Conservation (phyloP, 169 alveolate genomes). For the Plasmodium adleri region DNA sequence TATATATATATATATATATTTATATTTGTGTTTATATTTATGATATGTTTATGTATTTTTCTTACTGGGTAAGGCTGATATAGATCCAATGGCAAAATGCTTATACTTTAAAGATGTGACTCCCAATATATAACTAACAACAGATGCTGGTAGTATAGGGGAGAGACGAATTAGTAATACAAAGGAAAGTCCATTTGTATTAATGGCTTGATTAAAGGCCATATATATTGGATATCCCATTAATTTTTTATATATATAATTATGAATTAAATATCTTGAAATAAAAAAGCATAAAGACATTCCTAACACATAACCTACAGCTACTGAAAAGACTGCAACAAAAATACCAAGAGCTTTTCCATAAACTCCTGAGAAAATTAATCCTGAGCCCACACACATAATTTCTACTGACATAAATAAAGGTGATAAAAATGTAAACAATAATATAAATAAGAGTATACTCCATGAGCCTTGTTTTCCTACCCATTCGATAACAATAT, state of each 20-base stretch:
- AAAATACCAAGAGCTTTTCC: slow-evolving; percentile 53
- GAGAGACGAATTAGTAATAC: slow-evolving; percentile 76
- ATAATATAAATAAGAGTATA: slow-evolving; percentile 46
- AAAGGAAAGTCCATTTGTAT: slow-evolving; percentile 71
- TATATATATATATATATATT: neutral
- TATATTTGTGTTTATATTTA: neutral
- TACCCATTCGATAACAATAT: slow-evolving; percentile 67
- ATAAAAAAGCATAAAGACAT: slow-evolving; percentile 75
- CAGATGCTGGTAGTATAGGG: slow-evolving; percentile 75
- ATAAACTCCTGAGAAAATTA: slow-evolving; percentile 75
- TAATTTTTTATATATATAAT: slow-evolving; percentile 71
- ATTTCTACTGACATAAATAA: slow-evolving; percentile 76
- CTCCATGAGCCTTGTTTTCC: slow-evolving; percentile 77
- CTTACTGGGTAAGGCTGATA: slow-evolving; percentile 75
- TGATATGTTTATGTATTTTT: neutral
- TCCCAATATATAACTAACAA: slow-evolving; percentile 73
- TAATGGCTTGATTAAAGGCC: slow-evolving; percentile 76
- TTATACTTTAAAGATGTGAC: slow-evolving; percentile 66
- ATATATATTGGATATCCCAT: slow-evolving; percentile 69
- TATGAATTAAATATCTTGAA: slow-evolving; percentile 73
- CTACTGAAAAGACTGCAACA: slow-evolving; percentile 72
- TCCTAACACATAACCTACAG: slow-evolving; percentile 61
- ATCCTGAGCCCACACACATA: slow-evolving; percentile 76
- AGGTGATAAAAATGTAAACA: slow-evolving; percentile 58
- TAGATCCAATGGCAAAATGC: slow-evolving; percentile 70